Conservation (phyloP, 176 grass and related monocot species). For the Bolboschoenus planiculmis region DNA sequence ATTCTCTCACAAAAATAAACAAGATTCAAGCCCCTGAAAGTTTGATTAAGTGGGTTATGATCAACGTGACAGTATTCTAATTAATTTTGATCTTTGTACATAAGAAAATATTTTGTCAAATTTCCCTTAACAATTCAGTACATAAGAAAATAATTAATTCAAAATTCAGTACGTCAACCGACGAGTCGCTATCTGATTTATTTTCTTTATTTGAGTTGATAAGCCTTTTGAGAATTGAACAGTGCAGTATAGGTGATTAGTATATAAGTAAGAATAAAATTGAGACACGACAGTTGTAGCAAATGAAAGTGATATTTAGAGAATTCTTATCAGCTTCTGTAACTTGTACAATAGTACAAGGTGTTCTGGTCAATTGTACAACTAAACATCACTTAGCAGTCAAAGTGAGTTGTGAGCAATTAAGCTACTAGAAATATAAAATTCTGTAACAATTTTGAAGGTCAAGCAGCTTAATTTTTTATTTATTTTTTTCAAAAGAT, state of each 20-base stretch:
- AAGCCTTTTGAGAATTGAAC: slow-evolving; percentile 1
- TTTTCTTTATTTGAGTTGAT: slow-evolving; percentile 8
- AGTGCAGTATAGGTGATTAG: not conserved
- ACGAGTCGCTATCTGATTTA: not conserved
- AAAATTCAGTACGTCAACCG: not conserved
- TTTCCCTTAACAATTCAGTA: not conserved
- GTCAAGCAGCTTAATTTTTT: not conserved
- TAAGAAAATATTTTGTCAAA: not conserved
- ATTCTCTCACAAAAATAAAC: not conserved
- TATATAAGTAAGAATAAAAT: not conserved
- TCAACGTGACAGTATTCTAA: not conserved
- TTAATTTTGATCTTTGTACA: not conserved
- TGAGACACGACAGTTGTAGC: not conserved
- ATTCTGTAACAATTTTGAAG: not conserved
- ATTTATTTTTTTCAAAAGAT: not conserved
- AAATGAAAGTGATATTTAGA: slow-evolving; percentile 8
- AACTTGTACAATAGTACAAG: not conserved
- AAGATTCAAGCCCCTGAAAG: not conserved
- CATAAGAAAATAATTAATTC: no score
- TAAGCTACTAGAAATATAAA: not conserved
- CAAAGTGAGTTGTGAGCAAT: not conserved
- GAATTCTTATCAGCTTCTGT: not conserved
- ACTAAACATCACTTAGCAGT: not conserved
- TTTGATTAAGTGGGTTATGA: not conserved
- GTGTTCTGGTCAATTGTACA: not conserved